A percentile compares a stretch with the other conserved stretches of the same genome.
Evolutionary conservation across 176 grass and related monocot genomes (phyloP).

Genomic region (Carex parvula): DNA sequence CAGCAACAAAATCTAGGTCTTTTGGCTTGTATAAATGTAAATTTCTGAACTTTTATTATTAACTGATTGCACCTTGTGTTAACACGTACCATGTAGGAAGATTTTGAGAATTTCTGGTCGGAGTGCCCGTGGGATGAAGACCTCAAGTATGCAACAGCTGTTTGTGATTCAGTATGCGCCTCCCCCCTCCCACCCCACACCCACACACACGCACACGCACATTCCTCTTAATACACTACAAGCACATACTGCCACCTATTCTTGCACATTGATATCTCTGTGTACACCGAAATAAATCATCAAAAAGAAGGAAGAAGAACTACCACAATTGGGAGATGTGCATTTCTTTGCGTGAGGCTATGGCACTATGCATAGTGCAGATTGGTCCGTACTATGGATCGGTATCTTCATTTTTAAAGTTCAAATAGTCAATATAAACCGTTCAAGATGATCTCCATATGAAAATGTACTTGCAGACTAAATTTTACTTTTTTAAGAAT

Average conservation of each 20-base stretch:
- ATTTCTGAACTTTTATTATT: not conserved
- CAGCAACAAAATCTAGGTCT: not conserved
- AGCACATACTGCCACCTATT: not conserved
- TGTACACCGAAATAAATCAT: not conserved
- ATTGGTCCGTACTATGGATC: no score
- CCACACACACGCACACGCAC: no score
- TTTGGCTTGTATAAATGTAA: not conserved
- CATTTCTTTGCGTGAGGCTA: not conserved
- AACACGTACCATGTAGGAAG: slow-evolving; percentile 55
- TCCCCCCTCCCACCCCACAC: not conserved
- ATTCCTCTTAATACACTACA: no score
- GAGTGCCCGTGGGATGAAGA: slow-evolving; percentile 99
- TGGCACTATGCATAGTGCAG: no score
- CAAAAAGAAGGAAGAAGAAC: not conserved
- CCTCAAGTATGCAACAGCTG: slow-evolving; percentile 70
- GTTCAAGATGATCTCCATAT: no score
- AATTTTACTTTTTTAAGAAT: no score
- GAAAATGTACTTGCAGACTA: no score
- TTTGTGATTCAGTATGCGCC: slow-evolving; percentile 72
- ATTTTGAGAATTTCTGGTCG: slow-evolving; percentile 97
- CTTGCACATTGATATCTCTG: not conserved
- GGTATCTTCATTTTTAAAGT: no score
- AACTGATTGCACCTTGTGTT: slow-evolving; percentile 17
- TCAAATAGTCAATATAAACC: no score
- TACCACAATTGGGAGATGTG: not conserved